A percentile compares a stretch with the other conserved stretches of the same genome.
phyloP scores from a whole-genome alignment of 2,329 filamentous ascomycete genomes.

The Fusarium miscanthi region DNA sequence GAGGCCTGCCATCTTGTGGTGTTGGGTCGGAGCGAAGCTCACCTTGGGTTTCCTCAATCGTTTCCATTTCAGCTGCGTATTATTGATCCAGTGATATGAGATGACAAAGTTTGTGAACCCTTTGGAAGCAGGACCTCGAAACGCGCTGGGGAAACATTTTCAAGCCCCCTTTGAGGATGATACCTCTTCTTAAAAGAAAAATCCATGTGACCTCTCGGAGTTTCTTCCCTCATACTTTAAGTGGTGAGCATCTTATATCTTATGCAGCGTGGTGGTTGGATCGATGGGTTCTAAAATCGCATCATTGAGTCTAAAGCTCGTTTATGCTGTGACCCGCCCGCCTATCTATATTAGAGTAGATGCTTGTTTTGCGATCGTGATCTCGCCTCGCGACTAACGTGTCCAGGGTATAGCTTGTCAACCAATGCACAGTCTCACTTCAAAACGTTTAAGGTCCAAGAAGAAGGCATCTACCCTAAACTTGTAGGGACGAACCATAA shows the following conservation, averaged over 20 bases:
- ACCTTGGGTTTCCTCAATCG: not conserved
- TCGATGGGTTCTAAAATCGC: not conserved
- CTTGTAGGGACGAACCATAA: not conserved
- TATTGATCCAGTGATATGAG: not conserved
- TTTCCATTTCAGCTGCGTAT: not conserved
- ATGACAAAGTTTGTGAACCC: not conserved
- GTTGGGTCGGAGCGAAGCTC: not conserved
- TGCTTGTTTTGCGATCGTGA: constrained; percentile 17
- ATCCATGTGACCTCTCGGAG: not conserved
- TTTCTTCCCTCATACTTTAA: not conserved
- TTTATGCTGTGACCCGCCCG: not conserved
- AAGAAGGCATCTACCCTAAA: not conserved
- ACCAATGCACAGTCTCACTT: not conserved
- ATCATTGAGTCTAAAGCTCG: not conserved
- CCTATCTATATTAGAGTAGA: not conserved
- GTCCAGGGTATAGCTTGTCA: constrained; percentile 17
- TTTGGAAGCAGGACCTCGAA: not conserved
- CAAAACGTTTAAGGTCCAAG: not conserved
- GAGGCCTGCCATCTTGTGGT: not conserved
- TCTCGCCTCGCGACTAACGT: constrained; percentile 10
- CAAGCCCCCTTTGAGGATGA: not conserved
- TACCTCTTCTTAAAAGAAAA: not conserved
- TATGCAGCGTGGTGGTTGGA: not conserved
- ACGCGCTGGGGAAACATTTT: not conserved
- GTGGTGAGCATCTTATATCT: not conserved